Evolutionary conservation across 345 rosid genomes (phyloP).

Genomic region (Raphanus sativus): DNA sequence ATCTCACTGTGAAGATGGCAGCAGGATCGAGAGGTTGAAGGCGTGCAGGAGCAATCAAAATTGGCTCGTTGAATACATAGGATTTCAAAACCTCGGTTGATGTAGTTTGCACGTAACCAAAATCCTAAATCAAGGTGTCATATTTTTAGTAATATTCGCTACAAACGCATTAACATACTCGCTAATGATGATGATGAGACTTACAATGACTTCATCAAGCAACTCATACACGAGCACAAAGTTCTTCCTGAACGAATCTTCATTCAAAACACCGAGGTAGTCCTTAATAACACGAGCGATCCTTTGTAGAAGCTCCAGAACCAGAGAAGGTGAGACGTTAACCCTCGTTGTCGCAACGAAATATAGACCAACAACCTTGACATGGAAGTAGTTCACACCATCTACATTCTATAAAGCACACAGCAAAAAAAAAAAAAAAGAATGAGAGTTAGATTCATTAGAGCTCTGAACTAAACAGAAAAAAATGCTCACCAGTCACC

Average conservation of each 20-base stretch:
- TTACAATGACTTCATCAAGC: conserved; percentile 97
- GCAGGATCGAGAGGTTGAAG: conserved; percentile 91
- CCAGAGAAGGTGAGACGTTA: conserved; percentile 88
- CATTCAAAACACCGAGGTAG: conserved; percentile 91
- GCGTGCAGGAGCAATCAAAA: conserved; percentile 75
- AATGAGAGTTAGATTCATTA: not conserved
- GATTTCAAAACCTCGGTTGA: conserved; percentile 94
- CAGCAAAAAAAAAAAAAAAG: not conserved
- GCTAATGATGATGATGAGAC: conserved; percentile 28
- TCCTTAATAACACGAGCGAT: conserved; percentile 96
- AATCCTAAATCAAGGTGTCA: conserved; percentile 62
- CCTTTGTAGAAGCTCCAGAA: conserved; percentile 97
- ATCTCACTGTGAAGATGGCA: conserved; percentile 80
- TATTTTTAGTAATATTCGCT: not conserved
- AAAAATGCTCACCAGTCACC: not conserved
- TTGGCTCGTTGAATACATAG: conserved; percentile 91
- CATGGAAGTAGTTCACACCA: conserved; percentile 98
- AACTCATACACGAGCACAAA: conserved; percentile 95
- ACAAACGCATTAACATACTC: not conserved
- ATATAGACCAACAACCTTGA: conserved; percentile 85
- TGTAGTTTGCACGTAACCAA: conserved; percentile 97
- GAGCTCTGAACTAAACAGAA: conserved; percentile 2
- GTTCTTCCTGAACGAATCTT: conserved; percentile 89
- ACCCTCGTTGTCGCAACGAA: conserved; percentile 97
- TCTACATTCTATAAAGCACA: conserved; percentile 61